phyloP scores from a whole-genome alignment of 2,329 filamentous ascomycete species.

The Colletotrichum sp. region DNA sequence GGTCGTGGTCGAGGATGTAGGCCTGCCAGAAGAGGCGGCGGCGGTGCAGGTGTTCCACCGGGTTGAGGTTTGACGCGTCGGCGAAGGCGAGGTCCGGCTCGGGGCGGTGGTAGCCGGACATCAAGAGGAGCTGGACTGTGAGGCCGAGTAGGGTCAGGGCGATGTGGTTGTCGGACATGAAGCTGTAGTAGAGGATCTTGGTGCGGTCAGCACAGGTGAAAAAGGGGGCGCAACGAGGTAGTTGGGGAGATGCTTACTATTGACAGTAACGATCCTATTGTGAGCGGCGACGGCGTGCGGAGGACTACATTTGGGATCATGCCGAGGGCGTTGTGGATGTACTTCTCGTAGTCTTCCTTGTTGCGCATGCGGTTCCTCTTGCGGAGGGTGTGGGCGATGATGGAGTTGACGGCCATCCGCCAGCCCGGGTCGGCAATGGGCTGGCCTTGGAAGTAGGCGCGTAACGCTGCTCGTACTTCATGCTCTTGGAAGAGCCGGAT shows the following conservation, averaged over 20 bases:
- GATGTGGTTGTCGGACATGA: constrained; percentile 9
- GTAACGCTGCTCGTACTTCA: constrained; percentile 5
- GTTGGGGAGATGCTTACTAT: neutral
- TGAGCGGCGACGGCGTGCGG: neutral
- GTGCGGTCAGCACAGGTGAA: neutral
- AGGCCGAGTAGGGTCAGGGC: neutral
- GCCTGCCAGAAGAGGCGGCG: constrained; percentile 10
- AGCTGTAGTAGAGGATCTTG: constrained; percentile 7
- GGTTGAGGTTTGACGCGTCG: neutral
- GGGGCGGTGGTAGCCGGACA: constrained; percentile 7
- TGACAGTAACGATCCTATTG: neutral
- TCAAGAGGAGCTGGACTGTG: neutral
- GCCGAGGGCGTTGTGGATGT: constrained; percentile 12
- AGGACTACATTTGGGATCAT: constrained; percentile 8
- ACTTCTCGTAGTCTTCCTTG: constrained; percentile 12
- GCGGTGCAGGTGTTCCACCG: neutral
- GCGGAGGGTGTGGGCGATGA: neutral
- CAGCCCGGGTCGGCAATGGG: constrained; percentile 2
- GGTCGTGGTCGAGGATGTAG: constrained; percentile 12
- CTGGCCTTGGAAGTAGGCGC: constrained; percentile 10
- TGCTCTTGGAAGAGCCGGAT: constrained; percentile 6
- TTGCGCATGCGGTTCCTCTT: constrained; percentile 7
- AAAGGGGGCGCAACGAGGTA: too few species aligned
- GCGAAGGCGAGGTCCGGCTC: neutral
- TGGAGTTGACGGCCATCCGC: constrained; percentile 11